phyloP scores from a whole-genome alignment of 2,329 filamentous ascomycete genomes.

The Parascedosporium putredinis region DNA sequence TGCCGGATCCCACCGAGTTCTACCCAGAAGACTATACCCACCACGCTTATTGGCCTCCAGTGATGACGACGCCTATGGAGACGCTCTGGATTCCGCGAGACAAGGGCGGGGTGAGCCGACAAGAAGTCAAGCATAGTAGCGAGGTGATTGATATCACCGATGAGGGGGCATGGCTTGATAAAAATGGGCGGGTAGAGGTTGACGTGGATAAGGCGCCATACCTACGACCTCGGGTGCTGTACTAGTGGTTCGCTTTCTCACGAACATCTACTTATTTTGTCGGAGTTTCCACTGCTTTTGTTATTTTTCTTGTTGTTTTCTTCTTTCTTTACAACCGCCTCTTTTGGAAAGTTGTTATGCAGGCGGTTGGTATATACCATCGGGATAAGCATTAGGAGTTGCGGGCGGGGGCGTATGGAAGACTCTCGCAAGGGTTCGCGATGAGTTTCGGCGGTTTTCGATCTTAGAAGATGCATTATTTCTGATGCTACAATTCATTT shows the following conservation, averaged over 20 bases:
- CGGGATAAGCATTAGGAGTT: too few relatives aligned
- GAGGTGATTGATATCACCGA: conserved; percentile 63
- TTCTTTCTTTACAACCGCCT: too few relatives aligned
- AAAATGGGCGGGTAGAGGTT: conserved; percentile 23
- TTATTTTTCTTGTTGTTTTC: neutral
- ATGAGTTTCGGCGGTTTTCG: too few relatives aligned
- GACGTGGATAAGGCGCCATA: conserved; percentile 29
- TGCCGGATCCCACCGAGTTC: conserved; percentile 16
- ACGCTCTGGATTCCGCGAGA: conserved; percentile 71
- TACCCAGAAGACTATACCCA: conserved; percentile 49
- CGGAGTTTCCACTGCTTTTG: neutral
- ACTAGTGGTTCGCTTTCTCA: conserved; percentile 25
- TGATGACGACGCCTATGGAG: conserved; percentile 49
- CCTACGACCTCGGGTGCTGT: conserved; percentile 21
- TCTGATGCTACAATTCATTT: too few relatives aligned
- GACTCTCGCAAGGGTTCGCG: too few relatives aligned
- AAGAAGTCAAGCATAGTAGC: conserved; percentile 59
- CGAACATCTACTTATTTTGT: neutral
- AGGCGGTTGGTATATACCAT: neutral
- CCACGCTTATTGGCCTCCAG: conserved; percentile 62
- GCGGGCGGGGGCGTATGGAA: too few relatives aligned
- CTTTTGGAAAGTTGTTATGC: too few relatives aligned
- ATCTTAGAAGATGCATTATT: too few relatives aligned
- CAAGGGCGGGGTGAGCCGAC: conserved; percentile 54
- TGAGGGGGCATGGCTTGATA: conserved; percentile 55